These are phyloP conservation scores for Aureobasidium sp. DNA, from an alignment of 2,329 filamentous ascomycete genomes.

Conservation along the genomic window DNA sequence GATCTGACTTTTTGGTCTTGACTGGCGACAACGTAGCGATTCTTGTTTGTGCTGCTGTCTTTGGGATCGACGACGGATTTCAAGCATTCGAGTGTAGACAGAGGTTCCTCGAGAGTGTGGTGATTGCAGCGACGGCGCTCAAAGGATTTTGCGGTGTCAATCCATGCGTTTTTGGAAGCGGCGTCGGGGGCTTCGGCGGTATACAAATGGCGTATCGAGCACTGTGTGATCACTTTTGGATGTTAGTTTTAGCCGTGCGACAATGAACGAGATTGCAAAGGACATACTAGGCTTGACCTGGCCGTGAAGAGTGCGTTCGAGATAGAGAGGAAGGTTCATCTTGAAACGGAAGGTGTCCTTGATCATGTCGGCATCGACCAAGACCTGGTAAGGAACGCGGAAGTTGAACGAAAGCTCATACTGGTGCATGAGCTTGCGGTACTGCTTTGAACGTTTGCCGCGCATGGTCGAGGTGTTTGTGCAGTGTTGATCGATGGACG, in stretches of 20 bases:
- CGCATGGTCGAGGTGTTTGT: conserved; percentile 44
- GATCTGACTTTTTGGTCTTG: conserved; percentile 59
- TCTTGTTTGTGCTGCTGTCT: conserved; percentile 60
- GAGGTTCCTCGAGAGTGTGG: conserved; percentile 62
- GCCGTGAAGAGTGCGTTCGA: conserved; percentile 79
- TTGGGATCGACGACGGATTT: conserved; percentile 72
- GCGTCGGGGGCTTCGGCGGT: conserved; percentile 24
- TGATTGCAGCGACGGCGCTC: conserved; percentile 74
- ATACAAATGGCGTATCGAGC: conserved; percentile 73
- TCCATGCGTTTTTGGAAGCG: conserved; percentile 45
- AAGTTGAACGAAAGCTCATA: conserved; percentile 84
- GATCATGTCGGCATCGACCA: conserved; percentile 81
- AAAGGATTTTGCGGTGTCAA: conserved; percentile 64
- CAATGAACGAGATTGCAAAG: neutral
- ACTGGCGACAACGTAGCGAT: conserved; percentile 69
- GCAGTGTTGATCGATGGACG: neutral
- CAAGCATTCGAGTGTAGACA: conserved; percentile 63
- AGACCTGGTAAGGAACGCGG: conserved; percentile 86
- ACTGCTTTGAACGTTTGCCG: conserved; percentile 63
- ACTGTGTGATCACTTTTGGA: conserved; percentile 64
- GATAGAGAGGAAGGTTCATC: conserved; percentile 72
- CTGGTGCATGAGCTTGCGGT: conserved; percentile 88
- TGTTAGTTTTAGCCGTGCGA: neutral
- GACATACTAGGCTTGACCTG: conserved; percentile 69
- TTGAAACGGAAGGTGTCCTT: conserved; percentile 74